A percentile compares a stretch with the other conserved stretches of the same genome.
phyloP scores from a whole-genome alignment of 371 early-diverging fungal species.

The Thermomucor indicae-seudaticae region DNA sequence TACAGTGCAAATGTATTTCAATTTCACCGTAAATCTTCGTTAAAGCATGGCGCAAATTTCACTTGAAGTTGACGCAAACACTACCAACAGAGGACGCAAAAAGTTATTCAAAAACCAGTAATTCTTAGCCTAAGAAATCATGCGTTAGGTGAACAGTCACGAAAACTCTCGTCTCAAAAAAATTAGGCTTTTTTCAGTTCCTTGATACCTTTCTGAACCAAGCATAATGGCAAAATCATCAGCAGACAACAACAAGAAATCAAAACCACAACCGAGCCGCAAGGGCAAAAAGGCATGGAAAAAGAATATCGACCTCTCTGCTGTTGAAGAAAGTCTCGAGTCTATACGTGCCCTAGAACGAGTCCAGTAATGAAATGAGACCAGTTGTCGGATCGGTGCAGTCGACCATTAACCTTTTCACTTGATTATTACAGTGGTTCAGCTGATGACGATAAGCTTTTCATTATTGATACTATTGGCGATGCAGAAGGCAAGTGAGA shows the following conservation, averaged over 20 bases:
- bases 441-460: conserved; percentile 65
- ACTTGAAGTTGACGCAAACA: too few species aligned
- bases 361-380: conserved; percentile 45
- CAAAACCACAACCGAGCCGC: conserved; percentile 51
- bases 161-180: neutral
- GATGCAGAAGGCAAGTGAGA: conserved; percentile 48
- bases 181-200: neutral
- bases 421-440: too few species aligned
- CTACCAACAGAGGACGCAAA: too few species aligned
- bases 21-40: too few species aligned
- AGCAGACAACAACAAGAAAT: conserved; percentile 6
- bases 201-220: neutral
- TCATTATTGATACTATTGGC: conserved; percentile 72
- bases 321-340: conserved; percentile 75
- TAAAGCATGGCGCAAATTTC: too few species aligned
- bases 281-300: conserved; percentile 94
- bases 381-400: neutral
- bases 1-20: too few species aligned
- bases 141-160: too few species aligned
- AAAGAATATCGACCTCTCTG: conserved; percentile 84
- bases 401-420: neutral
- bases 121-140: too few species aligned
- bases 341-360: conserved; percentile 74
- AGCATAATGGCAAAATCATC: conserved; percentile 6
- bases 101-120: too few species aligned